These are phyloP conservation scores for Moniliella sp. DNA, from an alignment of 1,284 basidiomycete genomes.

Conservation along the genomic window DNA sequence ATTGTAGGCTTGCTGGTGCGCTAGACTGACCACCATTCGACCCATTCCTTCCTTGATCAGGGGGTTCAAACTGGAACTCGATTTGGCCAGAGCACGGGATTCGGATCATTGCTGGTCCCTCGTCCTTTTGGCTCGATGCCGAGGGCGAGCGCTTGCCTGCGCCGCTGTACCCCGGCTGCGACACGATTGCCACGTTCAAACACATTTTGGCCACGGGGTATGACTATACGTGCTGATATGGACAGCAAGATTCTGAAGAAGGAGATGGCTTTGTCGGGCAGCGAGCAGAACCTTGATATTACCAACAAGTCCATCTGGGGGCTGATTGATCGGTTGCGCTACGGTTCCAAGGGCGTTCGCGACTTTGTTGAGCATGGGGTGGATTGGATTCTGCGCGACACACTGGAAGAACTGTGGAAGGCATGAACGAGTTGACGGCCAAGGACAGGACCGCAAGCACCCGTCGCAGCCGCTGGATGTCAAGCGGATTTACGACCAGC, in stretches of 20 bases:
- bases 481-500: constrained; percentile 1
- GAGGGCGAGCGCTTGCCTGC: constrained; percentile 5
- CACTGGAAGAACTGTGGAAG: constrained; percentile 4
- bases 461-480: not conserved
- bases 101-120: constrained; percentile 6
- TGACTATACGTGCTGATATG: constrained; percentile 6
- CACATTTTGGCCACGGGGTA: constrained; percentile 5
- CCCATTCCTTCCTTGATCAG: not conserved
- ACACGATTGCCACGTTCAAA: constrained; percentile 5
- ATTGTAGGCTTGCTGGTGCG: too few relatives aligned
- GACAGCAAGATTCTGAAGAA: constrained; percentile 4
- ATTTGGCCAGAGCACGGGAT: constrained; percentile 8
- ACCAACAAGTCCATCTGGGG: constrained; percentile 3
- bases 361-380: constrained; percentile 5
- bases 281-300: constrained; percentile 7
- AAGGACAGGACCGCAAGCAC: constrained; percentile 2
- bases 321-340: constrained; percentile 1
- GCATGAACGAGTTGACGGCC: constrained; percentile 4
- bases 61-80: constrained; percentile 5
- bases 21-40: not conserved
- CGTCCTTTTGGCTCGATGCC: constrained; percentile 6
- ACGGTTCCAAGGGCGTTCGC: constrained; percentile 4
- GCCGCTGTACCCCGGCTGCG: constrained; percentile 5
- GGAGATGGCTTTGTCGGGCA: constrained; percentile 5
- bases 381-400: constrained; percentile 3